Percentiles rank a stretch among this genome's conserved stretches.
Conservation (phyloP, 2,329 filamentous ascomycete genomes). For the Capronia epimyces region DNA sequence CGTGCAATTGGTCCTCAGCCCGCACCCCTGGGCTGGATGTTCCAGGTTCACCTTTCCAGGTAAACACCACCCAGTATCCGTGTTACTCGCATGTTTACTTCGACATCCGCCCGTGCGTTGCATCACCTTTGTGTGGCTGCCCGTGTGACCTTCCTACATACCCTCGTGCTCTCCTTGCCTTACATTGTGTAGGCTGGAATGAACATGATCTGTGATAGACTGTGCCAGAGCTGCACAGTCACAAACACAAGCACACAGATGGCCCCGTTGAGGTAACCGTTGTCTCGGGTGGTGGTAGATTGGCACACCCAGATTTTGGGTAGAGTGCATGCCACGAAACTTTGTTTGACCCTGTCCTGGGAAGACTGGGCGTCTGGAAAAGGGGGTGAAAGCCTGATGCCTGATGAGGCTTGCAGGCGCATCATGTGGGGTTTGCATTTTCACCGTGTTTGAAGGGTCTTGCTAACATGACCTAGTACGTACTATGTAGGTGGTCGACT, state of each 20-base stretch:
- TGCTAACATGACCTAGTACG: too few relatives aligned
- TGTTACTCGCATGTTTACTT: background rate
- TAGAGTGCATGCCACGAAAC: too few relatives aligned
- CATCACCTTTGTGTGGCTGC: background rate
- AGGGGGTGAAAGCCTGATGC: background rate
- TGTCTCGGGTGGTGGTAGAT: background rate
- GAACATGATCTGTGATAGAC: background rate
- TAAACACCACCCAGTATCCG: background rate
- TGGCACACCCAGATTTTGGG: background rate
- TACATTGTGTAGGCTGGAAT: background rate
- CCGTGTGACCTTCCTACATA: background rate
- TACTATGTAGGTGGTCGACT: background rate
- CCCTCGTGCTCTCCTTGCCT: background rate
- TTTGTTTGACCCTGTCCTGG: background rate
- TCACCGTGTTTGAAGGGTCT: background rate
- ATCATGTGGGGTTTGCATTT: background rate
- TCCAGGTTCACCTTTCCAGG: background rate
- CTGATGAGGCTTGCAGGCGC: background rate
- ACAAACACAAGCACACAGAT: background rate
- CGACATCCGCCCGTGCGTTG: background rate
- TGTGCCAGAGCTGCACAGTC: background rate
- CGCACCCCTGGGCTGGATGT: conserved; percentile 10
- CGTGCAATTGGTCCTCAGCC: conserved; percentile 22
- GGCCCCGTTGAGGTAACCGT: background rate
- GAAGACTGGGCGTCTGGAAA: background rate